phyloP scores from a whole-genome alignment of 2,329 filamentous ascomycete genomes.

The Plenodomus tracheiphilus region DNA sequence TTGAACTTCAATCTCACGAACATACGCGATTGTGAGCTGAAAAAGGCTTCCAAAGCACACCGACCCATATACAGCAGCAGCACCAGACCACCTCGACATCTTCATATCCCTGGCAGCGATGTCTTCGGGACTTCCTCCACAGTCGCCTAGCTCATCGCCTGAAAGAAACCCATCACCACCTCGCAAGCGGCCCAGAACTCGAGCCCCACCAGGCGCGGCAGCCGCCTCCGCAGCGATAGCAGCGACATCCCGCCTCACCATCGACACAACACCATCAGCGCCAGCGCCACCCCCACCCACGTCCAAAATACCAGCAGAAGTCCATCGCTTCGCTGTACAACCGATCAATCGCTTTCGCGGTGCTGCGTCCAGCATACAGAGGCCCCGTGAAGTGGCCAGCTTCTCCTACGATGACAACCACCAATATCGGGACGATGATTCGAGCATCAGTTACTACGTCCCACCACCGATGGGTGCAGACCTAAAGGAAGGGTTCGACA shows the following conservation, averaged over 20 bases:
- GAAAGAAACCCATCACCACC: slow-evolving; percentile 19
- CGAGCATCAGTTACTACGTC: slow-evolving; percentile 87
- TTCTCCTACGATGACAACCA: slow-evolving; percentile 93
- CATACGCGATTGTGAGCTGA: neutral
- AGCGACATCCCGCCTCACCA: neutral
- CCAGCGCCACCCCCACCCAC: neutral
- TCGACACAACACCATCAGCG: neutral
- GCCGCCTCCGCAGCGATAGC: slow-evolving; percentile 5
- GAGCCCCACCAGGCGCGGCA: slow-evolving; percentile 35
- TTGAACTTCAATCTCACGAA: neutral
- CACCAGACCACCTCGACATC: neutral
- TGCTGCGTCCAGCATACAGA: slow-evolving; percentile 39
- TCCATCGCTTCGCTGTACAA: slow-evolving; percentile 33
- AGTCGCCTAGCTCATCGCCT: slow-evolving; percentile 3
- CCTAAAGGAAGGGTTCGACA: slow-evolving; percentile 78
- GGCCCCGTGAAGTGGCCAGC: slow-evolving; percentile 76
- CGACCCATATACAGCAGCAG: neutral
- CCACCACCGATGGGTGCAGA: slow-evolving; percentile 71
- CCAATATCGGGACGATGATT: slow-evolving; percentile 72
- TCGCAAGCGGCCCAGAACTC: slow-evolving; percentile 36
- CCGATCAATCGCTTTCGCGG: slow-evolving; percentile 40
- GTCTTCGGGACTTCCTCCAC: slow-evolving; percentile 6
- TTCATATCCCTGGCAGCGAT: neutral
- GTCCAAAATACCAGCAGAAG: neutral
- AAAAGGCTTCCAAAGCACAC: neutral